Conservation (phyloP, 2,329 filamentous ascomycete genomes). For the Colletotrichum sp. region DNA sequence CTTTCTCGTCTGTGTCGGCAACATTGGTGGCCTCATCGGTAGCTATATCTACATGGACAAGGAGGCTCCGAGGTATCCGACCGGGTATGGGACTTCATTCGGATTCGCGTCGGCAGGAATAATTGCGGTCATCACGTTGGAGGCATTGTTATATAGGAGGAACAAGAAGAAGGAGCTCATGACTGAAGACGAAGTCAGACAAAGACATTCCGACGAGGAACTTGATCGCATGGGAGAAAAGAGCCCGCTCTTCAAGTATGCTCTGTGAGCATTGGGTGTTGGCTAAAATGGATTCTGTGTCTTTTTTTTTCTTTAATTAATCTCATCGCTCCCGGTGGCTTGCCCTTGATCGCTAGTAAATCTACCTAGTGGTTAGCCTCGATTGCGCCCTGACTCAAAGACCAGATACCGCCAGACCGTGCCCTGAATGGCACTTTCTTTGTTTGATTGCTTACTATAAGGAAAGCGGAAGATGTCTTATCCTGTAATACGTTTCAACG, state of each 20-base stretch:
- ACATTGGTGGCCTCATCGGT: conserved; percentile 36
- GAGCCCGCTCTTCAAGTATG: conserved; percentile 35
- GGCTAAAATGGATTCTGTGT: background rate
- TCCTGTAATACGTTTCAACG: background rate
- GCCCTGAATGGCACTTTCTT: background rate
- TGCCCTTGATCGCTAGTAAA: background rate
- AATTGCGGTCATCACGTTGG: conserved; percentile 13
- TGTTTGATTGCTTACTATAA: background rate
- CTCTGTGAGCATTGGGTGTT: conserved; percentile 17
- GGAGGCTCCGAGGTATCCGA: conserved; percentile 20
- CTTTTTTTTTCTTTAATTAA: background rate
- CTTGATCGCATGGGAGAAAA: conserved; percentile 34
- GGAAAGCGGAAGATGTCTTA: background rate
- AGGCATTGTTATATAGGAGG: background rate
- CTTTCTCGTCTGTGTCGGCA: conserved; percentile 43
- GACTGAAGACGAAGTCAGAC: conserved; percentile 28
- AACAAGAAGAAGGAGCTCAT: conserved; percentile 30
- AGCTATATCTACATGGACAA: conserved; percentile 23
- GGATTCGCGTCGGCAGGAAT: conserved; percentile 17
- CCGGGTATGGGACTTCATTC: conserved; percentile 18
- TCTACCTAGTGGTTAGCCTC: background rate
- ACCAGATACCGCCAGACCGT: background rate
- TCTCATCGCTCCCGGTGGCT: background rate
- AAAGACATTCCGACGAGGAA: conserved; percentile 31
- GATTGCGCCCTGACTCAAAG: background rate